These are phyloP conservation scores for Glycine soja DNA, from an alignment of 306 rosid genomes.

Conservation along the genomic window DNA sequence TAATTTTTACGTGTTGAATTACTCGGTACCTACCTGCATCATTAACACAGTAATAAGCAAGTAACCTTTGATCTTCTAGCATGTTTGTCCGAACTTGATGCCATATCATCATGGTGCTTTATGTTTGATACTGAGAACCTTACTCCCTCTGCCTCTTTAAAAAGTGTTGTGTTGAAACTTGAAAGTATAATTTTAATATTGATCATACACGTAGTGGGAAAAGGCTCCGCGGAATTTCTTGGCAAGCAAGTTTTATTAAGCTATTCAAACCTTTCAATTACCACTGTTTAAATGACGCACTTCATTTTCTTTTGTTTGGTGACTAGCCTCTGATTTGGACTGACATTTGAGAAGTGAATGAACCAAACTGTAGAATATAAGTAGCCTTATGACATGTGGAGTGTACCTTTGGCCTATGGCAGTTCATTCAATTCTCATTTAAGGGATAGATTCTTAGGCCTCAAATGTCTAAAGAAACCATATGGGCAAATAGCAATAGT, in stretches of 20 bases:
- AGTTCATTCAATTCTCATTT: slow-evolving; percentile 30
- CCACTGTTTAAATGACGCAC: slow-evolving; percentile 21
- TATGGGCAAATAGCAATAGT: slow-evolving; percentile 31
- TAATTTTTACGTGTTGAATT: too few relatives aligned
- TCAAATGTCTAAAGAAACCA: slow-evolving; percentile 34
- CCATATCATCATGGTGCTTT: not conserved
- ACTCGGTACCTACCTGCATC: too few relatives aligned
- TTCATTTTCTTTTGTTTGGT: slow-evolving; percentile 27
- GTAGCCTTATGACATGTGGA: slow-evolving; percentile 36
- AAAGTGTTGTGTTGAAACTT: not conserved
- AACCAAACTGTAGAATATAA: slow-evolving; percentile 41
- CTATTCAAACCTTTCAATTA: slow-evolving; percentile 39
- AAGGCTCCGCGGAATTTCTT: slow-evolving; percentile 7
- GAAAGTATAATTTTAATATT: slow-evolving; percentile 7
- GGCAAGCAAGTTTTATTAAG: slow-evolving; percentile 13
- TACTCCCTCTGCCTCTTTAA: not conserved
- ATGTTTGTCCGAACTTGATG: slow-evolving; percentile 23
- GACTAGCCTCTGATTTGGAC: slow-evolving; percentile 48
- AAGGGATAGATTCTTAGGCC: slow-evolving; percentile 32
- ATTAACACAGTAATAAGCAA: too few relatives aligned
- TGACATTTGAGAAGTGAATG: slow-evolving; percentile 43
- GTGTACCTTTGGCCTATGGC: slow-evolving; percentile 37
- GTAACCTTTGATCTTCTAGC: not conserved
- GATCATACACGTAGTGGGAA: slow-evolving; percentile 24
- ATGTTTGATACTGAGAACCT: slow-evolving; percentile 16